These are phyloP conservation scores for Fusarium sacchari DNA, from an alignment of 2,329 filamentous ascomycete species.

Conservation along the genomic window DNA sequence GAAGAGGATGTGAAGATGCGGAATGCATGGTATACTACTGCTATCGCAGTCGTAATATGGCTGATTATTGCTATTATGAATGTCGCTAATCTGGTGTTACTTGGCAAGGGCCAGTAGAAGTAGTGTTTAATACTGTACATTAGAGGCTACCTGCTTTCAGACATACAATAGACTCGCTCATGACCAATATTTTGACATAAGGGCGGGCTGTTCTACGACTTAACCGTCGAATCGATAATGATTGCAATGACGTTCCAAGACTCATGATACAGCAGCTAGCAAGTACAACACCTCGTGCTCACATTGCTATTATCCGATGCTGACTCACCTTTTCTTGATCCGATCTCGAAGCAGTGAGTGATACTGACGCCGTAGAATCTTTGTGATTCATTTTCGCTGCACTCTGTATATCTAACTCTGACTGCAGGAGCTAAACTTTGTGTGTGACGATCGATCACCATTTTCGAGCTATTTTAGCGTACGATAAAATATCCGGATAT, in stretches of 20 bases:
- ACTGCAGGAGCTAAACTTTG: not conserved
- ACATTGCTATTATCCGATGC: fast-evolving
- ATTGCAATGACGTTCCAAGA: too few relatives aligned
- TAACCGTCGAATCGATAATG: not conserved
- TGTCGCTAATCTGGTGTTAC: conserved; percentile 73
- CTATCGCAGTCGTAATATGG: conserved; percentile 72
- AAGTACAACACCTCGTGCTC: too few relatives aligned
- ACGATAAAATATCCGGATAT: not conserved
- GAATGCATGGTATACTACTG: conserved; percentile 73
- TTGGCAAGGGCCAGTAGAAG: not conserved
- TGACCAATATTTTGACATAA: fast-evolving
- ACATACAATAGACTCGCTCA: too few relatives aligned
- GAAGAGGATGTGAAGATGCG: conserved; percentile 67
- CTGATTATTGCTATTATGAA: conserved; percentile 81
- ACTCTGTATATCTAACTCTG: too few relatives aligned
- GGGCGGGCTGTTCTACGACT: fast-evolving
- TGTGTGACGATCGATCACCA: not conserved
- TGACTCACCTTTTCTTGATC: fast-evolving
- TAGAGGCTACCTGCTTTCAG: too few relatives aligned
- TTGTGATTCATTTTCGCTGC: too few relatives aligned
- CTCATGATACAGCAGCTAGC: not conserved
- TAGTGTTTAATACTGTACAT: too few relatives aligned
- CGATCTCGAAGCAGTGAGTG: fast-evolving
- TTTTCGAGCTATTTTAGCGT: not conserved
- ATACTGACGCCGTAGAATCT: fast-evolving